phyloP scores from a whole-genome alignment of 1,284 basidiomycete genomes.

The Rhodotorula sp. region DNA sequence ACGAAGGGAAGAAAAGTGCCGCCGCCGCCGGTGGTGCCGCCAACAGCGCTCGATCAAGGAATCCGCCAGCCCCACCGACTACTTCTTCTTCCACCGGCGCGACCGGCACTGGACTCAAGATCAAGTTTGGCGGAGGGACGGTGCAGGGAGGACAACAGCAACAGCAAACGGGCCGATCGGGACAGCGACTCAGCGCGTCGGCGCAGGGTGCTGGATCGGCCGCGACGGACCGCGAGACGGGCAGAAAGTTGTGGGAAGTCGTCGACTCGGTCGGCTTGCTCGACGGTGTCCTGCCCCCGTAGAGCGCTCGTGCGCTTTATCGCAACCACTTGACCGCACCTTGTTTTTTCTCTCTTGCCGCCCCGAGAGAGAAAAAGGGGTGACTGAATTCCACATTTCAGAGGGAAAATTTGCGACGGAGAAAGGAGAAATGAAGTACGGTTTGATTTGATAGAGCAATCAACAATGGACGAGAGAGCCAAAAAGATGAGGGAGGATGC shows the following conservation, averaged over 20 bases:
- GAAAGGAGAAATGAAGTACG: not conserved
- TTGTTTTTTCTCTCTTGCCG: not conserved
- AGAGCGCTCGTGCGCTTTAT: not conserved
- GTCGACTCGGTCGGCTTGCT: conserved; percentile 36
- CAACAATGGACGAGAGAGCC: not conserved
- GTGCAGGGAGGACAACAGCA: not conserved
- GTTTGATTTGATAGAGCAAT: conserved; percentile 9
- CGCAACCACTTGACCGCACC: no score
- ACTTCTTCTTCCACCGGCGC: no score
- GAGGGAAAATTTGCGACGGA: not conserved
- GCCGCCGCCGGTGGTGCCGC: no score
- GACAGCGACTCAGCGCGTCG: not conserved
- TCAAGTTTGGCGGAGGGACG: conserved; percentile 21
- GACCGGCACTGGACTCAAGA: conserved; percentile 21
- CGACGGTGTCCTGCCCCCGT: conserved; percentile 29
- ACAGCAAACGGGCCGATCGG: not conserved
- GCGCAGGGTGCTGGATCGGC: not conserved
- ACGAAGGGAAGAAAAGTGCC: not conserved
- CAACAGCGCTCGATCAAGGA: not conserved
- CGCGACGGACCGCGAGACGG: conserved; percentile 22
- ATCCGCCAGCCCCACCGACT: not conserved
- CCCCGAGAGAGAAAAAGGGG: no score
- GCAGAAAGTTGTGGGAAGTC: conserved; percentile 38
- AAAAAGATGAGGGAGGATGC: not conserved
- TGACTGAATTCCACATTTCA: not conserved